Evolutionary conservation across 1,139 yeast species (phyloP), one percentile per base, ranked within the genome.

Genomic region (Candida dubliniensis): DNA sequence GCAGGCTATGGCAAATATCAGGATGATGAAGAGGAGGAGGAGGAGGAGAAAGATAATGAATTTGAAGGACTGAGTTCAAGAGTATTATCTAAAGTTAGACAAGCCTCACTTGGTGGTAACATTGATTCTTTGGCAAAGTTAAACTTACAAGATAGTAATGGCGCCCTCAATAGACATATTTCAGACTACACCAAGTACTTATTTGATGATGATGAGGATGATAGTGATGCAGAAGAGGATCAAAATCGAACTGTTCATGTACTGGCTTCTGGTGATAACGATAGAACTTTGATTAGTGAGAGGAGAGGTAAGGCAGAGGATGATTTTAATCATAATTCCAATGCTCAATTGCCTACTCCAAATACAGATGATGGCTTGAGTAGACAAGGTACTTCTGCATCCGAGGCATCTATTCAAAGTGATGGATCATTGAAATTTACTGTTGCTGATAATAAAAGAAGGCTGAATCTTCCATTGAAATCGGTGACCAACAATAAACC

Each of bases 391-490:
- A 66, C 75, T 2, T 45, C 58, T 1, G 56, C 64, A 2, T 69
- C 75, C 2, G 51, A 60, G 15, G 53, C 50, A 2, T 66, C 76
- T 1, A 64, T 72, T 47, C 71, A 69, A 50, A 68, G 74, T 50
- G 73, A 65, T 30, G 61, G 64, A 2, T 63, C 69, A 0, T 61
- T 63, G 29, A 67, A 69, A 48, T 70, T 71, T 53, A 57, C 55
- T 14, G 72, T 69, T 8, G 61, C 61, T 7, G 61, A 58, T 39
- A 31, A 5, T 7, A 30, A 31, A 18, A 47, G 64, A 31, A 41
- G 52, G 18, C 56, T 50, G 34, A 47, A 59, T 34, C 38, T 46
- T 34, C 47, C 42, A 41, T 30, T 44, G 4, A 29, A 33, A 10
- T 13, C 38, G 10, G 31, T 36, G 2, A 29, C 26, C 12, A 15